Conservation (phyloP, 73 alveolate genomes). For the Paramecium tetraurelia region DNA sequence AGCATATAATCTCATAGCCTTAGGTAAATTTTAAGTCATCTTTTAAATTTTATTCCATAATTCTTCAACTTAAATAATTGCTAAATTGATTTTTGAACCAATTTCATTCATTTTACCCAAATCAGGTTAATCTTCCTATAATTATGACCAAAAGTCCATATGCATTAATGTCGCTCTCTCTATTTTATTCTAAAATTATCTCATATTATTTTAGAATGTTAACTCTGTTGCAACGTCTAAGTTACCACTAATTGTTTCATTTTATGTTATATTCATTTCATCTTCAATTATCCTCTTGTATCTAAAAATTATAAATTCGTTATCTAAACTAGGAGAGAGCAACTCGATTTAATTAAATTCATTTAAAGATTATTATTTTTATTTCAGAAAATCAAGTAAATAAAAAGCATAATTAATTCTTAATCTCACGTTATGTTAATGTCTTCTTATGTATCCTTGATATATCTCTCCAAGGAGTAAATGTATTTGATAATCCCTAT, state of each 20-base stretch:
- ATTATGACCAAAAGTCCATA: slow-evolving; percentile 62
- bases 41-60: slow-evolving; percentile 41
- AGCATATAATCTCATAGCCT: slow-evolving; percentile 56
- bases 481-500: neutral
- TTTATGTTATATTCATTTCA: neutral
- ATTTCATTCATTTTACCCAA: slow-evolving; percentile 56
- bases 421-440: neutral
- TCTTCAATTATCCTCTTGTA: neutral
- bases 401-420: neutral
- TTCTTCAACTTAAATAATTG: slow-evolving; percentile 48
- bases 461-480: slow-evolving; percentile 36
- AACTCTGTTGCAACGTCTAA: slow-evolving; percentile 5
- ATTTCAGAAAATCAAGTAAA: neutral
- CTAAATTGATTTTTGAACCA: slow-evolving; percentile 23
- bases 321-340: neutral
- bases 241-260: slow-evolving; percentile 34
- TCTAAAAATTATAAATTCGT: neutral
- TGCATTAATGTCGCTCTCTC: slow-evolving; percentile 49
- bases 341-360: neutral
- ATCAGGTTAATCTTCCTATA: slow-evolving; percentile 50
- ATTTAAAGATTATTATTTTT: neutral
- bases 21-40: slow-evolving; percentile 40
- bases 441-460: neutral
- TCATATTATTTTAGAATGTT: slow-evolving; percentile 34
- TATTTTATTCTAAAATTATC: slow-evolving; percentile 39